Conservation (phyloP, 2,329 filamentous ascomycete genomes). For the Xylariaceae sp. region DNA sequence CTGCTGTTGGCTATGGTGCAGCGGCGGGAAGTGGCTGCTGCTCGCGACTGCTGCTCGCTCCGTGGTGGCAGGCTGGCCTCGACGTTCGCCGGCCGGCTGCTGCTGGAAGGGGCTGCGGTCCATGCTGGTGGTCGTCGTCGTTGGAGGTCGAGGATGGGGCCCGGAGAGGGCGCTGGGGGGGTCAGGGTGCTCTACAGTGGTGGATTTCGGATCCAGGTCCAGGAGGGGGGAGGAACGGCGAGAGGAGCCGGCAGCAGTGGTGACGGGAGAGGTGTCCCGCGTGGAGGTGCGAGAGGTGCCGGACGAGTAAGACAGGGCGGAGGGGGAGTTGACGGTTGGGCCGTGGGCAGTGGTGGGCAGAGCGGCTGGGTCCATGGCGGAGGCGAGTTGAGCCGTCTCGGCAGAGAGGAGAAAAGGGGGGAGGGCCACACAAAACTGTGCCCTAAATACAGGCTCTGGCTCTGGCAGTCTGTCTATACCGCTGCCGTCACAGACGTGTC, state of each 20-base stretch:
- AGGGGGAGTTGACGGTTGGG: constrained; percentile 16
- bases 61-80: constrained; percentile 17
- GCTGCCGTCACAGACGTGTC: too few species aligned
- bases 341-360: constrained; percentile 11
- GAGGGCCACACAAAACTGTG: too few species aligned
- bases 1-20: constrained; percentile 3
- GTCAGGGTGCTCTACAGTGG: constrained; percentile 16
- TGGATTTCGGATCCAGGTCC: constrained; percentile 12
- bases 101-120: constrained; percentile 20
- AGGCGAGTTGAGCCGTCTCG: too few species aligned
- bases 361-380: constrained; percentile 20
- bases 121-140: constrained; percentile 12
- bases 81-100: constrained; percentile 20
- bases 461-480: too few species aligned
- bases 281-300: constrained; percentile 19
- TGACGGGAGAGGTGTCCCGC: constrained; percentile 19
- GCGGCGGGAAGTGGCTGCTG: constrained; percentile 9
- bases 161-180: too few species aligned
- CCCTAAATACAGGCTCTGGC: too few species aligned
- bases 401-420: constrained; percentile 3
- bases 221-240: constrained; percentile 15
- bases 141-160: constrained; percentile 10
- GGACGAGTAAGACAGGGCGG: constrained; percentile 23
- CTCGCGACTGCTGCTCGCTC: constrained; percentile 10
- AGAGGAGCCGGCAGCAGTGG: constrained; percentile 5